Base-by-base conservation (phyloP, 2,329 filamentous ascomycete species). In the Beauveria scarabaeidicola region DNA sequence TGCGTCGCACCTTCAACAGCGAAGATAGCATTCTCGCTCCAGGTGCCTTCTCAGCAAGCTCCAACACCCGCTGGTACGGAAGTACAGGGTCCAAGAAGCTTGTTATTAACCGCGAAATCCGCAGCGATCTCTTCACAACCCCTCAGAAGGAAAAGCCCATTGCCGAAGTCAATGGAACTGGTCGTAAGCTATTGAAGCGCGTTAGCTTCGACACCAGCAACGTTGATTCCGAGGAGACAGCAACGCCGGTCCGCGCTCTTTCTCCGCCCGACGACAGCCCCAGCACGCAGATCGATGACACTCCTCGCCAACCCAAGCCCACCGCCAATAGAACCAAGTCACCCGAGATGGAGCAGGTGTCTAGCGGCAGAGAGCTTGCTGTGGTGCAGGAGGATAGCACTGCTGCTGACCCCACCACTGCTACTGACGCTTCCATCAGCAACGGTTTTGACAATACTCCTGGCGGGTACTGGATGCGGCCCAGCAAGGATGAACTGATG, bases 21-120 rank as follows among this genome's bases (percentile, higher is more conserved):
- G 90, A 96, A 59, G 90, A 95, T 64, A 96, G 90, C 72, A 88
- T 97, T 60, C 78, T 97, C 29, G 84, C 89, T 1, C 91, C 92
- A 0, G 90, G 90, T 41, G 91, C 91, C 2, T 92, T 97, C 71
- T 89, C 90, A 2, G 80, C 87, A 27, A 87, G 83, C 68, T 77
- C 82, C 19, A 80, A 79, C 60, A 79, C 82, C 40, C 83, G 87
- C 61, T 81, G 84, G 65, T 87, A 86, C 55, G 82, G 84, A n/a
- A 85, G 80, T 69, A 81, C 81, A 52, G 83, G 84, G 48, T 84
- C 96, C 66, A 97, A 97, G 77, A 92, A 91, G 72, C 82, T 99
- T 60, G 88, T 92, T 57, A 97, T 99, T 70, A 95, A 97, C 74
- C 87, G 91, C 63, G 88, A 87, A 65, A 80, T 99, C 70, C 84